phyloP scores from a whole-genome alignment of 2,329 filamentous ascomycete species.

The Alternaria dauci region DNA sequence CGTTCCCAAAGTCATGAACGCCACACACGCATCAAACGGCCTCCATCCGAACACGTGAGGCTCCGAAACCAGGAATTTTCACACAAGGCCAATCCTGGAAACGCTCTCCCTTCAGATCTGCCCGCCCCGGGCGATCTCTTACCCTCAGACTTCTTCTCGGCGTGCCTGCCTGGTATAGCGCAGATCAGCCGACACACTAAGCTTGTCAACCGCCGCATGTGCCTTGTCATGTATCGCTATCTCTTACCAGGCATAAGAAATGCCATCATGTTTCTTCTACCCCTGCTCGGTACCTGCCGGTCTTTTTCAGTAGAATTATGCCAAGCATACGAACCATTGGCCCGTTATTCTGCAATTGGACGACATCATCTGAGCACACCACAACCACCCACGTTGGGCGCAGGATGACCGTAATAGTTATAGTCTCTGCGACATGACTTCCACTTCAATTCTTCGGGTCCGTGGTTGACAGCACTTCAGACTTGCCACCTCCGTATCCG shows the following conservation, averaged over 20 bases:
- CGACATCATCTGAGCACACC: no score
- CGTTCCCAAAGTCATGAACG: neutral
- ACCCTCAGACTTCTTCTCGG: neutral
- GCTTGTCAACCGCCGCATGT: slow-evolving; percentile 3
- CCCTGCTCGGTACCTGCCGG: neutral
- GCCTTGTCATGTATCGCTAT: slow-evolving; percentile 13
- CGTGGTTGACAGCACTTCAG: neutral
- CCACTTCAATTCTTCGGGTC: neutral
- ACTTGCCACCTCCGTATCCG: neutral
- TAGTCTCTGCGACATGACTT: neutral
- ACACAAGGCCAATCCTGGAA: slow-evolving; percentile 17
- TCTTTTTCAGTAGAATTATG: neutral
- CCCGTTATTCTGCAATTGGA: neutral
- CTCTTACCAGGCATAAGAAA: neutral
- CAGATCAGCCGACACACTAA: slow-evolving; percentile 15
- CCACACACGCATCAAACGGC: slow-evolving; percentile 9
- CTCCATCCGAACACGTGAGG: slow-evolving; percentile 6
- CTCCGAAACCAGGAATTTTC: slow-evolving; percentile 12
- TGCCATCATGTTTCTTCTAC: neutral
- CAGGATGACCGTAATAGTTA: neutral
- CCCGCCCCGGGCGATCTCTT: slow-evolving; percentile 27
- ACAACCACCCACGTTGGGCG: no score
- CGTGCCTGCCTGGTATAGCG: slow-evolving; percentile 7
- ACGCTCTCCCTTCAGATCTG: slow-evolving; percentile 18
- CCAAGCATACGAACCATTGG: neutral